Percentiles rank a stretch among this genome's conserved stretches.
These are phyloP conservation scores for Microdochium bolleyi DNA, from an alignment of 2,329 filamentous ascomycete species.

Conservation along the genomic window DNA sequence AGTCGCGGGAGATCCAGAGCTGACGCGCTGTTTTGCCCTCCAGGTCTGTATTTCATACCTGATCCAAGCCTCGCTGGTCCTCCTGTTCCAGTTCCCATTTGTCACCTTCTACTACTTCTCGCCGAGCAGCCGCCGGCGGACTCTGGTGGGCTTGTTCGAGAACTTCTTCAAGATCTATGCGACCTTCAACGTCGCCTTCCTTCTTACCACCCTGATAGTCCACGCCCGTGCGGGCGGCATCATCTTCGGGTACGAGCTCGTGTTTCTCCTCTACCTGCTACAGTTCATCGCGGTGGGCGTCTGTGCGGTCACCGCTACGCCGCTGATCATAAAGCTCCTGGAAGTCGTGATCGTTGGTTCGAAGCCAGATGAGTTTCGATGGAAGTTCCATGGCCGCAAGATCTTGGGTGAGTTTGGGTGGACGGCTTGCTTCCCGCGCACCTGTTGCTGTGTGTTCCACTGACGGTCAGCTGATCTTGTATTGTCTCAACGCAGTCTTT, in stretches of 20 bases:
- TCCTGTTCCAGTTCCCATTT: neutral
- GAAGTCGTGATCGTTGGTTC: neutral
- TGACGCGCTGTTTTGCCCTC: neutral
- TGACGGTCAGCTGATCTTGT: neutral
- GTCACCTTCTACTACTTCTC: neutral
- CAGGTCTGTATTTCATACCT: neutral
- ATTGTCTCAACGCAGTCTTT: neutral
- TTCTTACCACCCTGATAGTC: neutral
- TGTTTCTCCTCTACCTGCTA: neutral
- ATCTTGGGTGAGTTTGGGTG: neutral
- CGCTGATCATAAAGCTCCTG: neutral
- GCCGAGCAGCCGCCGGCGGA: neutral
- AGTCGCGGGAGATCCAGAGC: too few relatives aligned
- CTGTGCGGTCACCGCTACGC: neutral
- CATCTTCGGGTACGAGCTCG: neutral
- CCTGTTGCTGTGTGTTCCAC: neutral
- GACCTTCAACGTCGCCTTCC: neutral
- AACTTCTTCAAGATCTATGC: neutral
- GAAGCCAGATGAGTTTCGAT: neutral
- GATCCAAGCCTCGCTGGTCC: neutral
- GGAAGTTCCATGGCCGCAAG: neutral
- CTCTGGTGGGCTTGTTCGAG: neutral
- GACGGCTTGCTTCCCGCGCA: too few relatives aligned
- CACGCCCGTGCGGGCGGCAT: neutral
- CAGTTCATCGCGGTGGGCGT: neutral